Conservation (phyloP, 306 rosid species). For the Oemleria cerasiformis region DNA sequence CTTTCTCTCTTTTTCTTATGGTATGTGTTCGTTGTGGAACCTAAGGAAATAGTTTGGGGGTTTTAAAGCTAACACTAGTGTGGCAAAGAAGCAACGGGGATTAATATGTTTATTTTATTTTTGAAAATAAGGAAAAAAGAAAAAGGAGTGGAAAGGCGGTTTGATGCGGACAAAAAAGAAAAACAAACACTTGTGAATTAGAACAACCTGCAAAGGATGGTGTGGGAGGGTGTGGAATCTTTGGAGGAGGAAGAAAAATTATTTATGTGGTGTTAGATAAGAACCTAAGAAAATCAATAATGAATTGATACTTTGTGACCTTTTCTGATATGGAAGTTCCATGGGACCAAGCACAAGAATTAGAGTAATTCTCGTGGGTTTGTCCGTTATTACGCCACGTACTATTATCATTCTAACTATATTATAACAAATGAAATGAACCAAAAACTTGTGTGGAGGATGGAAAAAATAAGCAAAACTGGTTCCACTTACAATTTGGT, state of each 20-base stretch:
- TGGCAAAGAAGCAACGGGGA: neutral
- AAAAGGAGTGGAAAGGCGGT: slow-evolving; percentile 31
- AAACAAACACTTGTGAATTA: slow-evolving; percentile 17
- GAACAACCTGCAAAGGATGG: slow-evolving; percentile 35
- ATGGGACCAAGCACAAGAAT: slow-evolving; percentile 4
- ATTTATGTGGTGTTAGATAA: neutral
- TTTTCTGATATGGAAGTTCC: slow-evolving; percentile 23
- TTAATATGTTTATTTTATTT: neutral
- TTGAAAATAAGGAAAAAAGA: neutral
- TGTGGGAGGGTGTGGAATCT: slow-evolving; percentile 29
- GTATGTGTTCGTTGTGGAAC: slow-evolving; percentile 11
- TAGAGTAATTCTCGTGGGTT: too few species aligned
- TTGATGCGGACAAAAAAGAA: slow-evolving; percentile 35
- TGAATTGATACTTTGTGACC: slow-evolving; percentile 6
- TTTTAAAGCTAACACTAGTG: slow-evolving; percentile 21
- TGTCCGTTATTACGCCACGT: too few species aligned
- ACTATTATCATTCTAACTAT: too few species aligned
- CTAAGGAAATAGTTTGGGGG: slow-evolving; percentile 12
- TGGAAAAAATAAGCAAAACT: neutral
- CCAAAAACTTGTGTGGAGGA: neutral
- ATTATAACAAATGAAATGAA: too few species aligned
- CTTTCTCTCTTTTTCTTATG: neutral
- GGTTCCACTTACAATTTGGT: neutral
- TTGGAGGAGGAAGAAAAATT: neutral
- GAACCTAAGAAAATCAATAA: neutral